These are phyloP conservation scores for Globisporangium spiculum DNA, from an alignment of 352 stramenopile genomes.

Conservation along the genomic window DNA sequence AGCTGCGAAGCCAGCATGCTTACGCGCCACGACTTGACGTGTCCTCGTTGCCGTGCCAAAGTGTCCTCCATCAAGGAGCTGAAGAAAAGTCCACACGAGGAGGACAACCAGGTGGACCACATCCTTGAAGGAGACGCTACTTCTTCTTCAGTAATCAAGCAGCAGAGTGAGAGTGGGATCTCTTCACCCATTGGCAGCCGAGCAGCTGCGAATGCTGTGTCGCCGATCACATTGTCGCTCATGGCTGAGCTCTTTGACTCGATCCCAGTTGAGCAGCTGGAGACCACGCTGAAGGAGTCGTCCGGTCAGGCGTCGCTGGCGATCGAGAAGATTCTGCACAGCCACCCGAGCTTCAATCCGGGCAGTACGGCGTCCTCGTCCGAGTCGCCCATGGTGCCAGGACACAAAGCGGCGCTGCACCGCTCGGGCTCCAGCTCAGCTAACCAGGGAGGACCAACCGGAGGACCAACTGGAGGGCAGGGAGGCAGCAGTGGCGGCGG, in stretches of 20 bases:
- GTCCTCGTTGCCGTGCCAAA: slow-evolving; percentile 14
- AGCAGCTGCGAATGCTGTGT: slow-evolving; percentile 24
- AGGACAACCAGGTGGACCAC: slow-evolving; percentile 29
- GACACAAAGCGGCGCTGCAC: slow-evolving; percentile 24
- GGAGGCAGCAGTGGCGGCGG: slow-evolving; percentile 23
- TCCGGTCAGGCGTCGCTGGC: slow-evolving; percentile 49
- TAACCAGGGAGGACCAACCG: not conserved
- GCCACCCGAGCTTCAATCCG: slow-evolving; percentile 74
- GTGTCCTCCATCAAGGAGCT: slow-evolving; percentile 14
- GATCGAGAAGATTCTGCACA: slow-evolving; percentile 67
- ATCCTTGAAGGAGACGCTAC: slow-evolving; percentile 22
- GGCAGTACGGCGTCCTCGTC: slow-evolving; percentile 1
- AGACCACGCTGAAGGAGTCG: slow-evolving; percentile 43
- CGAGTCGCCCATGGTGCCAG: not conserved
- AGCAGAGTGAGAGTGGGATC: slow-evolving; percentile 30
- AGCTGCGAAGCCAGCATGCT: slow-evolving; percentile 12
- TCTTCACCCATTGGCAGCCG: slow-evolving; percentile 12
- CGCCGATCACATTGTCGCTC: slow-evolving; percentile 55
- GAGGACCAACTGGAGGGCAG: slow-evolving; percentile 6
- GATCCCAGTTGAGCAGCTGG: slow-evolving; percentile 63
- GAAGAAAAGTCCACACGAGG: not conserved
- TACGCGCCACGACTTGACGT: not conserved
- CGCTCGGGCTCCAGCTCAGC: slow-evolving; percentile 18
- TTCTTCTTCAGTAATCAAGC: slow-evolving; percentile 26
- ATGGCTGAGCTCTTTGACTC: slow-evolving; percentile 71